Base-by-base conservation (phyloP, 1,139 yeast species). In the Petasospora fabianii region DNA sequence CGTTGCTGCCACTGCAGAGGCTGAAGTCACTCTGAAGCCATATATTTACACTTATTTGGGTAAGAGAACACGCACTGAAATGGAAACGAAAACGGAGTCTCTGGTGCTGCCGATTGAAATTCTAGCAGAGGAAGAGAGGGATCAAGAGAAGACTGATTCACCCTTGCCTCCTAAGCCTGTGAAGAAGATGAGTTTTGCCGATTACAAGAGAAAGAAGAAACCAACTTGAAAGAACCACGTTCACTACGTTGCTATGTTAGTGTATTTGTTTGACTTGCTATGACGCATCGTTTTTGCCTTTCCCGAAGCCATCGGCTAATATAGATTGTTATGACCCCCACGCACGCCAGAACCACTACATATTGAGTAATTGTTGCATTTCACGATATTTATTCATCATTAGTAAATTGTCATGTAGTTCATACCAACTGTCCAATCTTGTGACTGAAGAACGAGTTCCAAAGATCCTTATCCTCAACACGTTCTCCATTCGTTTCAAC, bases 151-250 rank as follows among this genome's bases (percentile, higher is more conserved):
- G 20, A 32, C 9, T 28, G 41, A 12, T 13, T n/a, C 36, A 20
- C 38, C 32, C 12, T 22, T 29, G 9, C 47, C 48, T 13, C 39
- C 31, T 20, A 42, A 41, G 26, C 51, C 53, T 28, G 48, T 44
- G 16, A 85, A 85, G 66, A 84, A 84, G 60, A 65, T 85, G 45
- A 82, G 90, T 26, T 80, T 86, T 62, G 95, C 95, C 2, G 95
- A 85, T 56, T 85, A 85, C 60, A 80, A 80, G 59, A 81, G 77
- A 65, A 82, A 80, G 60, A 78, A 73, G 70, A 76, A 74, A 52
- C 55, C 62, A 24, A 27, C 28, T n/a, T 32, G 21, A 26, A 13
- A 11, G n/a, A 27, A 15, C 13, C 12, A 11, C 26, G 26, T 22
- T 22, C 12, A 10, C 10, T 20, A 20, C 10, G 22, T 8, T 22